These are phyloP conservation scores for Ichthyophonus hoferi DNA, from an alignment of 208 protist genomes.

Conservation along the genomic window DNA sequence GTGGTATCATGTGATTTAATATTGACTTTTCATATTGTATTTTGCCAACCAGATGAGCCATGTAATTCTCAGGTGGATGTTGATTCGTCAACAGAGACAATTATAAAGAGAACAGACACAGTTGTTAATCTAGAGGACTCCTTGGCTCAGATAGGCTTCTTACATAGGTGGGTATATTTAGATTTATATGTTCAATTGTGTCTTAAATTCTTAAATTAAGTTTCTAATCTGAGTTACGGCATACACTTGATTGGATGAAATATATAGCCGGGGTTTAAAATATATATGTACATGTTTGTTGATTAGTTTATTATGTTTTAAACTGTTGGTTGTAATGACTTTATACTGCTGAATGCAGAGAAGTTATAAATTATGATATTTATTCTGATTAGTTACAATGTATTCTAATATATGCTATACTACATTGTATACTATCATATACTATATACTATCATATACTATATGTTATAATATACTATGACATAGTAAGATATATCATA, in stretches of 20 bases:
- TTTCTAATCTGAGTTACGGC: too few species aligned
- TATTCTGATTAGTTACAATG: too few species aligned
- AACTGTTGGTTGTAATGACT: too few species aligned
- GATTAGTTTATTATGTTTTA: too few species aligned
- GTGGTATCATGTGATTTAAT: not conserved
- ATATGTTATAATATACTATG: not conserved
- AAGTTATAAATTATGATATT: not conserved
- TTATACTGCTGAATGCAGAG: not conserved
- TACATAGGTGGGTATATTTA: not conserved
- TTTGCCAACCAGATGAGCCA: not conserved
- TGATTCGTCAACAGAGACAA: not conserved
- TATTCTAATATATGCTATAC: too few species aligned
- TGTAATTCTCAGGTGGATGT: not conserved
- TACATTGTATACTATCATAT: too few species aligned
- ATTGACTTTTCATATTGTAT: not conserved
- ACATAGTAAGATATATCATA: too few species aligned
- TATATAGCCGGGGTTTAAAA: not conserved
- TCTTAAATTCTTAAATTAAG: too few species aligned
- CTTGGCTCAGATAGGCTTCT: not conserved
- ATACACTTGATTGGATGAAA: not conserved
- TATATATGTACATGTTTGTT: not conserved
- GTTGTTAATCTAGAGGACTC: not conserved
- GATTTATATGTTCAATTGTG: not conserved
- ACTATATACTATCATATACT: not conserved
- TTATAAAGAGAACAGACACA: not conserved